These are phyloP conservation scores for Thielaviopsis punctulata DNA, from an alignment of 2,329 filamentous ascomycete genomes.

Conservation along the genomic window DNA sequence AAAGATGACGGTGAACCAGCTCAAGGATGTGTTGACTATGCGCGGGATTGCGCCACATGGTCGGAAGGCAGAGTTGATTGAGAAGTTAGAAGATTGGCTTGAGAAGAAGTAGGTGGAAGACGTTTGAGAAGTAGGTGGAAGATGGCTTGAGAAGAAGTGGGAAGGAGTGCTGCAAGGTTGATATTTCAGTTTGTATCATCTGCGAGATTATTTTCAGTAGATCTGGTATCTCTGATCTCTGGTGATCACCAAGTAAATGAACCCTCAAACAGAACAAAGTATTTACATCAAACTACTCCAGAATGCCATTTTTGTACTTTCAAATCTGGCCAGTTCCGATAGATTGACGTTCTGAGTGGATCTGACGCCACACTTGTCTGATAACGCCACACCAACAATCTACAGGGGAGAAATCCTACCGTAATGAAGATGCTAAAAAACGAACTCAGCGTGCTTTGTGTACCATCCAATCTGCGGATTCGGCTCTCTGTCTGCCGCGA, in stretches of 20 bases:
- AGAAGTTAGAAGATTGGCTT: slow-evolving; percentile 38
- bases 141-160: too few relatives aligned
- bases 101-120: slow-evolving; percentile 24
- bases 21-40: slow-evolving; percentile 31
- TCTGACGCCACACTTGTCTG: neutral
- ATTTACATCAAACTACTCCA: neutral
- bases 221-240: neutral
- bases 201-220: neutral
- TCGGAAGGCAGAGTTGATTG: slow-evolving; percentile 36
- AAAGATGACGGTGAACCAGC: slow-evolving; percentile 37
- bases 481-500: too few relatives aligned
- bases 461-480: neutral
- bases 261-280: neutral
- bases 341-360: neutral
- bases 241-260: neutral
- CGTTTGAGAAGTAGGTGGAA: neutral
- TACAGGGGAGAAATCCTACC: neutral
- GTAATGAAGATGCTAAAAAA: neutral
- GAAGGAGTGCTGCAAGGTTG: too few relatives aligned
- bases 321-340: neutral
- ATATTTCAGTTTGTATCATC: too few relatives aligned
- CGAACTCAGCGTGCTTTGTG: neutral
- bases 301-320: slow-evolving; percentile 3
- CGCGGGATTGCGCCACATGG: slow-evolving; percentile 33
- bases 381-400: slow-evolving; percentile 1